phyloP scores from a whole-genome alignment of 148 eudicot genomes.

The Linanthus parryae region DNA sequence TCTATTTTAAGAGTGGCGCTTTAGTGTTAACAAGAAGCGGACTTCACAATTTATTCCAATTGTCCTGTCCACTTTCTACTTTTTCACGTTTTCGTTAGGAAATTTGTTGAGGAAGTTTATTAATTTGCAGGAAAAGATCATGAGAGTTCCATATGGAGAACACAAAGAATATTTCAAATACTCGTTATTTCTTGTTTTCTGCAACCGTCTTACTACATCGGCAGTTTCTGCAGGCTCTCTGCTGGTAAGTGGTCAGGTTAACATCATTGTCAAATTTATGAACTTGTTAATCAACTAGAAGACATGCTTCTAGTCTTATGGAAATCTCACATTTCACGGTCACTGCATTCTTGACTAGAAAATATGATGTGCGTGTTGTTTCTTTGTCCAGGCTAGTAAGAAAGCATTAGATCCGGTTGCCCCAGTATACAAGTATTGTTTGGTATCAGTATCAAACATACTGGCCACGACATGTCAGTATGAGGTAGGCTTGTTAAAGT shows the following conservation, averaged over 20 bases:
- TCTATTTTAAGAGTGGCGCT: too few species aligned
- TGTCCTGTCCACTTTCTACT: too few species aligned
- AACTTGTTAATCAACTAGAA: not conserved
- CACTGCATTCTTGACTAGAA: too few species aligned
- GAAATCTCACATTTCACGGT: not conserved
- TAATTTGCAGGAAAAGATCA: slow-evolving; percentile 82
- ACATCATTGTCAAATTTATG: too few species aligned
- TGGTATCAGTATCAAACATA: slow-evolving; percentile 83
- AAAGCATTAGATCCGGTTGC: slow-evolving; percentile 93
- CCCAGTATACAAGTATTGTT: slow-evolving; percentile 80
- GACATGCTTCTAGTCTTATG: not conserved
- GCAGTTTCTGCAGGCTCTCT: slow-evolving; percentile 75
- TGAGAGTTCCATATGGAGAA: slow-evolving; percentile 92
- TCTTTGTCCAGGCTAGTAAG: slow-evolving; percentile 60
- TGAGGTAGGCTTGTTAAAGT: slow-evolving; percentile 62
- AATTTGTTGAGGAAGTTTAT: slow-evolving; percentile 9
- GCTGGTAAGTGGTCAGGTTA: too few species aligned
- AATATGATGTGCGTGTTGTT: too few species aligned
- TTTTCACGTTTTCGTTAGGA: too few species aligned
- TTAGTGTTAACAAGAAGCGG: too few species aligned
- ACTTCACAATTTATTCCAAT: too few species aligned
- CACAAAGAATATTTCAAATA: slow-evolving; percentile 67
- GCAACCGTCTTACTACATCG: slow-evolving; percentile 90
- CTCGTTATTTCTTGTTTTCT: slow-evolving; percentile 90
- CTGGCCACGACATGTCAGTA: slow-evolving; percentile 98